These are phyloP conservation scores for Metarhizium rileyi DNA, from an alignment of 2,329 filamentous ascomycete species.

Conservation along the genomic window DNA sequence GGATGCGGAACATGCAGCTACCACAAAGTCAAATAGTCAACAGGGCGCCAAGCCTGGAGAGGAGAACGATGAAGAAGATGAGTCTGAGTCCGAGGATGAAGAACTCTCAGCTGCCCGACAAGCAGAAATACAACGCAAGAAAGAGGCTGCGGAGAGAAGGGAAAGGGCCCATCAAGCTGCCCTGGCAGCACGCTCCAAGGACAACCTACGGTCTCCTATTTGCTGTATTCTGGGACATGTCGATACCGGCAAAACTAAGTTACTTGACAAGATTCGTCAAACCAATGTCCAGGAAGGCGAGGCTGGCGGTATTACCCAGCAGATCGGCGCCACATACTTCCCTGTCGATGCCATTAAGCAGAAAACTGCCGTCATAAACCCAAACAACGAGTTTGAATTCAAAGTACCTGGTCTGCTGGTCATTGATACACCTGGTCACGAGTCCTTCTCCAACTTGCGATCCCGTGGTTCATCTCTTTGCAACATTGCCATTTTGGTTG, in stretches of 20 bases:
- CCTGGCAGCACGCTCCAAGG: slow-evolving; percentile 79
- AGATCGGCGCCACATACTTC: slow-evolving; percentile 99
- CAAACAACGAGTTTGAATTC: slow-evolving; percentile 83
- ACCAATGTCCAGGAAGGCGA: slow-evolving; percentile 99
- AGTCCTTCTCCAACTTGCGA: slow-evolving; percentile 97
- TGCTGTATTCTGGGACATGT: slow-evolving; percentile 99
- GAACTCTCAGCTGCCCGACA: slow-evolving; percentile 62
- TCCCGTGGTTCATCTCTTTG: slow-evolving; percentile 96
- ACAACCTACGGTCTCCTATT: slow-evolving; percentile 93
- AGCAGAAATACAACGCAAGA: slow-evolving; percentile 70
- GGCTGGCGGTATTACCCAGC: slow-evolving; percentile 98
- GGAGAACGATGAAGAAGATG: slow-evolving; percentile 22
- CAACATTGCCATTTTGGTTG: slow-evolving; percentile 97
- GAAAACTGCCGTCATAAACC: slow-evolving; percentile 91
- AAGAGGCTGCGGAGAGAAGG: slow-evolving; percentile 77
- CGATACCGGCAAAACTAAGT: slow-evolving; percentile 99
- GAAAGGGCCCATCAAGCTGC: slow-evolving; percentile 88
- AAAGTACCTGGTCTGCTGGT: slow-evolving; percentile 94
- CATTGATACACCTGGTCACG: slow-evolving; percentile 98
- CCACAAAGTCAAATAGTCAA: slow-evolving; percentile 15
- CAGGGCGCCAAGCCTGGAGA: slow-evolving; percentile 37
- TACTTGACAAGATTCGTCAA: slow-evolving; percentile 95
- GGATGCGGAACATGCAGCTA: slow-evolving; percentile 51
- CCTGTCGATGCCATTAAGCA: slow-evolving; percentile 84
- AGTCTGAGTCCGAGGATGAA: slow-evolving; percentile 61